Percentiles rank a stretch among this genome's conserved stretches.
These are phyloP conservation scores for Pyrenochaeta sp. DNA, from an alignment of 2,329 filamentous ascomycete genomes.

Conservation along the genomic window DNA sequence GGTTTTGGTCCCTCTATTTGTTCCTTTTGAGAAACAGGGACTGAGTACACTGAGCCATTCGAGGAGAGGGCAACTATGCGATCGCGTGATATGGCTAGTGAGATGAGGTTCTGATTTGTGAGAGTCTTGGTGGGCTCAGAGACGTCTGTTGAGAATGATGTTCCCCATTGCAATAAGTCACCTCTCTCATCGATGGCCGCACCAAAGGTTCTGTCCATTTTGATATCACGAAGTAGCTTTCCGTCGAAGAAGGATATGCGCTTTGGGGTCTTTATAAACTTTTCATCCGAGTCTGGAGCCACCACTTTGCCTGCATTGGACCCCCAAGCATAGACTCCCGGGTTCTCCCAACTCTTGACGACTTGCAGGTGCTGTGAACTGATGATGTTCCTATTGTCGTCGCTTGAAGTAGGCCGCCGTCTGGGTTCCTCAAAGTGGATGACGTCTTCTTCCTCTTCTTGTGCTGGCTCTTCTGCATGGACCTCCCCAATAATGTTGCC, in stretches of 20 bases:
- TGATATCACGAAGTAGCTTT: constrained; percentile 83
- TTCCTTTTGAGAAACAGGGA: constrained; percentile 78
- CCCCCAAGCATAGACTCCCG: constrained; percentile 94
- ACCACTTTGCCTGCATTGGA: constrained; percentile 86
- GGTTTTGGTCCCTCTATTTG: constrained; percentile 71
- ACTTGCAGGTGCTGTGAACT: constrained; percentile 89
- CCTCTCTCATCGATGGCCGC: constrained; percentile 88
- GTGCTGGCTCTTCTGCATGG: constrained; percentile 60
- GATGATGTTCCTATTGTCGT: constrained; percentile 77
- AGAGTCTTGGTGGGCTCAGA: constrained; percentile 74
- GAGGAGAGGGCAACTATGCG: constrained; percentile 81
- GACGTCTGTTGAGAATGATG: constrained; percentile 71
- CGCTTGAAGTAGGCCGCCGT: constrained; percentile 63
- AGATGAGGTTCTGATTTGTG: constrained; percentile 79
- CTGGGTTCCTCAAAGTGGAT: constrained; percentile 73
- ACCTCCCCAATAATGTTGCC: constrained; percentile 49
- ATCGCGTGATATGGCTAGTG: constrained; percentile 79
- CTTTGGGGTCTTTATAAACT: constrained; percentile 78
- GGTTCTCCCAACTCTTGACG: constrained; percentile 79
- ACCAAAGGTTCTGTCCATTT: constrained; percentile 81
- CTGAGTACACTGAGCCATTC: constrained; percentile 80
- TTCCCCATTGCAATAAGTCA: constrained; percentile 91
- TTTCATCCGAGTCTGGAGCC: constrained; percentile 80
- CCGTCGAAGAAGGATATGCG: constrained; percentile 85
- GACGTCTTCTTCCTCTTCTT: constrained; percentile 58